These are phyloP conservation scores for Ambrosia artemisiifolia DNA, from an alignment of 129 eudicot genomes.

Conservation along the genomic window DNA sequence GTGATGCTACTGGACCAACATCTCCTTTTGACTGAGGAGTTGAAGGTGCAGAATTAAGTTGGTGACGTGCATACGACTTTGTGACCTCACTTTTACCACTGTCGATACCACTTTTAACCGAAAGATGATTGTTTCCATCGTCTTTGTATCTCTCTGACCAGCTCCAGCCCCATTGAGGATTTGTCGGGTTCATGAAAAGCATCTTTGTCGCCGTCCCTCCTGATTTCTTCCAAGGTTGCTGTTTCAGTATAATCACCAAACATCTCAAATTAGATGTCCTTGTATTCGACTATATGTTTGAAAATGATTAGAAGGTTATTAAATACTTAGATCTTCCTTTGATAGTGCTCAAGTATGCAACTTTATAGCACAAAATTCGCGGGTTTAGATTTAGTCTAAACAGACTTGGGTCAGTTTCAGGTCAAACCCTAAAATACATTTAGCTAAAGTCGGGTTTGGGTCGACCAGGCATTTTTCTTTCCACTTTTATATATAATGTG, in stretches of 20 bases:
- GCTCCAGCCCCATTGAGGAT: slow-evolving; percentile 99
- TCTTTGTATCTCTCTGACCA: slow-evolving; percentile 85
- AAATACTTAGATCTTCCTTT: no score
- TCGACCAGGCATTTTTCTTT: no score
- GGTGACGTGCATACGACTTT: slow-evolving; percentile 82
- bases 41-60: slow-evolving; percentile 57
- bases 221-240: slow-evolving; percentile 85
- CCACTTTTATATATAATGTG: no score
- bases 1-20: slow-evolving; percentile 26
- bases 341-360: no score
- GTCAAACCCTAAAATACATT: no score
- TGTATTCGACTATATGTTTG: no score
- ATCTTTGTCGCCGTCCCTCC: slow-evolving; percentile 47
- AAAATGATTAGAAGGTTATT: no score
- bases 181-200: slow-evolving; percentile 82
- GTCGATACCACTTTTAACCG: slow-evolving; percentile 37
- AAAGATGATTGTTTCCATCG: slow-evolving; percentile 34
- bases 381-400: no score
- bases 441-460: no score
- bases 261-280: neutral
- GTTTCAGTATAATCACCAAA: slow-evolving; percentile 21
- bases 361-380: no score
- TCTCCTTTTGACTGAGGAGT: slow-evolving; percentile 44
- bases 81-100: slow-evolving; percentile 51
- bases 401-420: no score